A percentile compares a stretch with the other conserved stretches of the same genome.
Conservation (phyloP, 164 flowering plant species). For the Berberis thunbergii region DNA sequence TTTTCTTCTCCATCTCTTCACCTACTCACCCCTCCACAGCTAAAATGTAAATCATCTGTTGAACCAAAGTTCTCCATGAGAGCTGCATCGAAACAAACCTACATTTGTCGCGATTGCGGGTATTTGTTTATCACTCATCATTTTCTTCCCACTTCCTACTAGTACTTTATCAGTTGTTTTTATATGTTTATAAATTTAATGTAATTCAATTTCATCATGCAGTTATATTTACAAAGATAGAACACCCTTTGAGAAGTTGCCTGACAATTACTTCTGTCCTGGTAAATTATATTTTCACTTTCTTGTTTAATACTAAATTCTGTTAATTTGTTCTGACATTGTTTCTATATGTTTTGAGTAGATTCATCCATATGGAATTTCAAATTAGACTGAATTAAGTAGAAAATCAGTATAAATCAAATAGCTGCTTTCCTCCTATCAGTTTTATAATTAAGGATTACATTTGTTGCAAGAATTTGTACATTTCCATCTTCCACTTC, state of each 20-base stretch:
- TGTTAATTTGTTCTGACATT: too few species aligned
- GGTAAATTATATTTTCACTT: constrained; percentile 28
- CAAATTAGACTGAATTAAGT: too few species aligned
- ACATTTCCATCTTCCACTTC: too few species aligned
- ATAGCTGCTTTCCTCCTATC: too few species aligned
- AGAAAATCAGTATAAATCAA: too few species aligned
- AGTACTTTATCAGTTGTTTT: not conserved
- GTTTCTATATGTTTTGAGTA: too few species aligned
- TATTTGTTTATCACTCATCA: constrained; percentile 18
- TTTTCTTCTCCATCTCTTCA: constrained; percentile 47
- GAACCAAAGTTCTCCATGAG: constrained; percentile 69
- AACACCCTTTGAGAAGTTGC: constrained; percentile 82
- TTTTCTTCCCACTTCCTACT: not conserved
- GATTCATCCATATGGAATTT: too few species aligned
- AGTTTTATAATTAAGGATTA: too few species aligned
- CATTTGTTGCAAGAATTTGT: too few species aligned
- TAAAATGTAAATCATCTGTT: constrained; percentile 13
- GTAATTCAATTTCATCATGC: constrained; percentile 11
- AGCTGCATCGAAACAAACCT: constrained; percentile 70
- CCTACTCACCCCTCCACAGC: constrained; percentile 23
- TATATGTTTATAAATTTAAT: not conserved
- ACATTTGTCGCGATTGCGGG: constrained; percentile 98
- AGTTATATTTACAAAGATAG: constrained; percentile 90
- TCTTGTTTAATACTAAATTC: not conserved
- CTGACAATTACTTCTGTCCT: constrained; percentile 87